Percentiles rank a stretch among this genome's conserved stretches.
Evolutionary conservation across 306 rosid species (phyloP).

Genomic region (Oxytropis ochrocephala): DNA sequence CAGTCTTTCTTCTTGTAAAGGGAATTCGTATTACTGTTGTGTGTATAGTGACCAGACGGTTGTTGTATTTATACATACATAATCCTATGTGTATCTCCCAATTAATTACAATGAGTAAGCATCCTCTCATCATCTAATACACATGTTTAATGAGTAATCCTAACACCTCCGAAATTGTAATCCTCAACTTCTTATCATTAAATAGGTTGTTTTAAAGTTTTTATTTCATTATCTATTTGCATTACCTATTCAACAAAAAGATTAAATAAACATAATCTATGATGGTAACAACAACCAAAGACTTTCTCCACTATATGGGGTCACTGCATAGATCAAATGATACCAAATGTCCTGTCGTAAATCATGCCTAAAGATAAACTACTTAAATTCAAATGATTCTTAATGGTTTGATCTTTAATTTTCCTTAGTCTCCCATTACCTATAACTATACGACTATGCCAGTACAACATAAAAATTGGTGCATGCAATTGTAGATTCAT

Average conservation of each 20-base stretch:
- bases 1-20: neutral
- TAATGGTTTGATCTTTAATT: neutral
- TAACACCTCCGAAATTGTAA: neutral
- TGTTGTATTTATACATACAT: too few species aligned
- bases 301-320: too few species aligned
- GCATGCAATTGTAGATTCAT: neutral
- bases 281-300: too few species aligned
- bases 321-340: too few species aligned
- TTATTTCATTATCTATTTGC: neutral
- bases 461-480: neutral
- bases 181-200: neutral
- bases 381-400: neutral
- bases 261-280: too few species aligned
- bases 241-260: too few species aligned
- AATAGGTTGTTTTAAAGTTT: neutral
- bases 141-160: too few species aligned
- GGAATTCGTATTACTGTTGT: too few species aligned
- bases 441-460: neutral
- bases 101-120: too few species aligned
- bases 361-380: neutral
- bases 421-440: neutral
- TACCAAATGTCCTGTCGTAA: neutral
- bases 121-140: too few species aligned
- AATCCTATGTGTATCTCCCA: too few species aligned
- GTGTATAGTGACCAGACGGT: too few species aligned